Percentiles rank a stretch among this genome's conserved stretches.
phyloP scores from a whole-genome alignment of 202 grass and related monocot species.

The Digitaria exilis region DNA sequence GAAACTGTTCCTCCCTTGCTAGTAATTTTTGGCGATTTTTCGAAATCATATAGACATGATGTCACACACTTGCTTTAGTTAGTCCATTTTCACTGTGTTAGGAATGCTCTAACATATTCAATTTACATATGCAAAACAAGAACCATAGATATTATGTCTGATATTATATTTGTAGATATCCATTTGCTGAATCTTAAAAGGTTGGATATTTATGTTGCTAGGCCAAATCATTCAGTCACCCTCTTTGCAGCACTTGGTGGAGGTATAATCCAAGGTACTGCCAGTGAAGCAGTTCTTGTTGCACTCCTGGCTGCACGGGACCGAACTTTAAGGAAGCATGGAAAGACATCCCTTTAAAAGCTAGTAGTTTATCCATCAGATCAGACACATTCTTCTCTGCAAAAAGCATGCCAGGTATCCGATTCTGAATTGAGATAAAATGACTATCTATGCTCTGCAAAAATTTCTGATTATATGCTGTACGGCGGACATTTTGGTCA shows the following conservation, averaged over 20 bases:
- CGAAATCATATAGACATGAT: too few species aligned
- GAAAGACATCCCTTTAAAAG: slow-evolving; percentile 59
- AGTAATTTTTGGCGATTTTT: too few species aligned
- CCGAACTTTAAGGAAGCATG: slow-evolving; percentile 59
- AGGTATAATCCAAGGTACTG: slow-evolving; percentile 78
- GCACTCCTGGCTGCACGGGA: slow-evolving; percentile 72
- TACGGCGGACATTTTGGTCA: neutral
- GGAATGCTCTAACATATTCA: too few species aligned
- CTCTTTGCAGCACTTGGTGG: slow-evolving; percentile 60
- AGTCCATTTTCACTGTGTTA: too few species aligned
- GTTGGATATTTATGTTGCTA: neutral
- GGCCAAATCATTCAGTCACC: neutral
- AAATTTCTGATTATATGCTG: neutral
- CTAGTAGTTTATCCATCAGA: slow-evolving; percentile 78
- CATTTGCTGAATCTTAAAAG: neutral
- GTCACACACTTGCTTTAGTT: too few species aligned
- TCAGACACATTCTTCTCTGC: slow-evolving; percentile 73
- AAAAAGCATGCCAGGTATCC: slow-evolving; percentile 78
- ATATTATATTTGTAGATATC: neutral
- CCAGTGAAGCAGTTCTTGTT: slow-evolving; percentile 79
- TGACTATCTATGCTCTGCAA: neutral
- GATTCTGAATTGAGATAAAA: neutral
- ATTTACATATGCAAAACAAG: neutral
- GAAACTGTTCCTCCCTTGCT: too few species aligned
- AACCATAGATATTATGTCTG: slow-evolving; percentile 7